Evolutionary conservation across 2,329 filamentous ascomycete genomes (phyloP), one percentile per base, ranked within the genome.

Genomic region (Penicillium frequentans): DNA sequence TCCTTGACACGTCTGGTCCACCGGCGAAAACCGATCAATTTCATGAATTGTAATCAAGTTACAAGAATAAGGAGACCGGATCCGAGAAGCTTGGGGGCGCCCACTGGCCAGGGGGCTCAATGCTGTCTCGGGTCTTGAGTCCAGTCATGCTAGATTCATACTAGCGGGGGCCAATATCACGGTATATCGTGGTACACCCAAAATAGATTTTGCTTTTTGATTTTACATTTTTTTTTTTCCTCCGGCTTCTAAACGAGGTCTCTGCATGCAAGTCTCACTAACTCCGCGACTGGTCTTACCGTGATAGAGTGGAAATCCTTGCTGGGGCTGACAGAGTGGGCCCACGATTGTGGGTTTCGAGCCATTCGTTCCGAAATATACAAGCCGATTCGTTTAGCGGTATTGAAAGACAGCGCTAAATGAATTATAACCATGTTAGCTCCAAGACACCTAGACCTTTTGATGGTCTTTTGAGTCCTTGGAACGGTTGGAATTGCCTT

Each of bases 251-350:
- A 50, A 50, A 50, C 33, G 48, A 50, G 33, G 21, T 7, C 31
- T n/a, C 24, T 42, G 39, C n/a, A 50, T 50, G 48, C 35, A 50
- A 39, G 48, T 50, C 48, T 50, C 48, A 50, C 8, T 42, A 42
- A 42, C 10, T 21, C 48, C 21, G 16, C 23, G 33, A 49, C 47
- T 39, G 21, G 33, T 42, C 21, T 27, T 29, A 50, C 48, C 23
- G 16, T 10, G 10, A 13, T n/a, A 49, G 47, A 33, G 47, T 23
- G 23, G n/a, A 49, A 49, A 24, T 23, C 47, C 29, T 24, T 24
- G 31, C 10, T 49, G 47, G 47, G 47, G 47, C 31, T 37, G 47
- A 42, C 48, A 5, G 21, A 50, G 48, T 50, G 48, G 48, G 24
- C n/a, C 33, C 48, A 26, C n/a, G 46, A 13, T 19, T 35, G 9